Percentiles rank a stretch among this genome's conserved stretches.
These are phyloP conservation scores for Acacia melanoxylon DNA, from an alignment of 306 rosid species.

Conservation along the genomic window DNA sequence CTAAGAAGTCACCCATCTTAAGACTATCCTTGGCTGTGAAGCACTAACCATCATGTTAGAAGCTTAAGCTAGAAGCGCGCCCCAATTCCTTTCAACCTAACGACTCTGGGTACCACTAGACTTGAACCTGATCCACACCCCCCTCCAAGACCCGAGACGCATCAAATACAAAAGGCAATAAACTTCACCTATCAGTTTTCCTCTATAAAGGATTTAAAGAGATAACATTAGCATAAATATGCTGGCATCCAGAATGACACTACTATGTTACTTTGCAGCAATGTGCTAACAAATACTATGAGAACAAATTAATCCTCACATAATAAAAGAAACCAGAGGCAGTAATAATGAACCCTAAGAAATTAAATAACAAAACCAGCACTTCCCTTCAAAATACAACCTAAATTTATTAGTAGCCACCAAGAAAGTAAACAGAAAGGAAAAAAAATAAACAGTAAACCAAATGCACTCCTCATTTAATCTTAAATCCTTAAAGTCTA, in stretches of 20 bases:
- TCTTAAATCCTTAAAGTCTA: background rate
- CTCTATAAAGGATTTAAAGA: background rate
- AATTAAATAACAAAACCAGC: background rate
- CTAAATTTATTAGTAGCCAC: background rate
- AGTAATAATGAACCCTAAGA: background rate
- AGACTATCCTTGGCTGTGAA: no score
- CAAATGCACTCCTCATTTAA: background rate
- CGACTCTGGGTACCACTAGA: no score
- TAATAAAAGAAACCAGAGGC: background rate
- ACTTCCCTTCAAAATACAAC: background rate
- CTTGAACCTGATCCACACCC: no score
- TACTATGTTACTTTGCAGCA: background rate
- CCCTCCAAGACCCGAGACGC: no score
- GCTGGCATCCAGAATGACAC: background rate
- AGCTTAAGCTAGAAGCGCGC: no score
- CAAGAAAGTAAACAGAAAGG: background rate
- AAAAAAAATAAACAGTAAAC: background rate
- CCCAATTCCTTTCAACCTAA: no score
- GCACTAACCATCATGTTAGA: no score
- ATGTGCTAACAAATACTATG: background rate
- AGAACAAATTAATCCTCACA: background rate
- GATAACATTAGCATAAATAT: background rate
- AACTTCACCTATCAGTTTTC: background rate
- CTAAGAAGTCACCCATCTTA: no score
- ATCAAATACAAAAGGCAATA: background rate